These are phyloP conservation scores for Cytospora piceae DNA, from an alignment of 2,329 filamentous ascomycete species.

Conservation along the genomic window DNA sequence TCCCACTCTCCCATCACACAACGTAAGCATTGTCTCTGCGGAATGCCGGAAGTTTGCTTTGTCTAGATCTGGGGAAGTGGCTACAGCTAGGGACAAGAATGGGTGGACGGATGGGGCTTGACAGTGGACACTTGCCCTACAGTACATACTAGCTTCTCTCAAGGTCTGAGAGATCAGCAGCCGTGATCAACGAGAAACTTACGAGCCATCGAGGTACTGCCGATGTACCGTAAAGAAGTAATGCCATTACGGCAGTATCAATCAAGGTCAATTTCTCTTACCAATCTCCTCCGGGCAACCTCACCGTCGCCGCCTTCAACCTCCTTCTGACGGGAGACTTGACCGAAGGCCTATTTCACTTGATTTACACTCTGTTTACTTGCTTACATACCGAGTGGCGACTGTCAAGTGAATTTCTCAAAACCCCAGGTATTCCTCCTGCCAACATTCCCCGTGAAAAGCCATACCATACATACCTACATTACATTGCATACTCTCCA, in stretches of 20 bases:
- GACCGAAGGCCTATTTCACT: background rate
- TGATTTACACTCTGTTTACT: background rate
- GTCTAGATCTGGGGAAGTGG: background rate
- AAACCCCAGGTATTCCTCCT: background rate
- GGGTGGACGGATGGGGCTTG: too few relatives aligned
- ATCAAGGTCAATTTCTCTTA: background rate
- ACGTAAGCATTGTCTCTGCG: background rate
- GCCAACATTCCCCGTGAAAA: background rate
- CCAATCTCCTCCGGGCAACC: constrained; percentile 2
- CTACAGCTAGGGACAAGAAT: too few relatives aligned
- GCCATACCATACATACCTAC: background rate
- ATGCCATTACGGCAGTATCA: constrained; percentile 1
- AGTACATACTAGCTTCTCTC: background rate
- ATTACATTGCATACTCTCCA: background rate
- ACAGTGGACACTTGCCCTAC: too few relatives aligned
- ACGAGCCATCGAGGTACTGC: background rate
- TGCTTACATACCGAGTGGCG: background rate
- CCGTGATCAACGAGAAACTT: background rate
- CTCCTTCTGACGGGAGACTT: background rate
- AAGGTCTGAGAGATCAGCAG: background rate
- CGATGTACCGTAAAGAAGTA: background rate
- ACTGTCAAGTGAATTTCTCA: background rate
- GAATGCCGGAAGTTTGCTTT: background rate
- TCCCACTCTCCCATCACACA: background rate
- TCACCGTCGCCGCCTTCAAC: background rate